Percentiles rank a stretch among this genome's conserved stretches.
phyloP scores from a whole-genome alignment of 2,329 filamentous ascomycete species.

The Stachybotrys chartarum region DNA sequence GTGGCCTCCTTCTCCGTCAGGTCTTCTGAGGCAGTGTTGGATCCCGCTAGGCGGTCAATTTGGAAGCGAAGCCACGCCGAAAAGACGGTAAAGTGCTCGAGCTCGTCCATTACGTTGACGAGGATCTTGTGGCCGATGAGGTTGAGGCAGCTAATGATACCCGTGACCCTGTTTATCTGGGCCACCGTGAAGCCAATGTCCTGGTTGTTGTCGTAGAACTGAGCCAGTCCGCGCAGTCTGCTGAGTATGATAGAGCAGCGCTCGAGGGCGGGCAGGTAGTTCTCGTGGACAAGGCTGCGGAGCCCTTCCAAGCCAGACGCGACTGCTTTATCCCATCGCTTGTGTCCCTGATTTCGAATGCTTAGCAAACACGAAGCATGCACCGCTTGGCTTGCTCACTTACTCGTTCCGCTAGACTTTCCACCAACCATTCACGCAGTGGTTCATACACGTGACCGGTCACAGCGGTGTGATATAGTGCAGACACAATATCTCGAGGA shows the following conservation, averaged over 20 bases:
- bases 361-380: conserved; percentile 8
- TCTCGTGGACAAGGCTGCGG: conserved; percentile 73
- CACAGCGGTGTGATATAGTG: conserved; percentile 75
- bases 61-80: conserved; percentile 78
- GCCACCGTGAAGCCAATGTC: conserved; percentile 59
- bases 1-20: conserved; percentile 69
- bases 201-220: conserved; percentile 62
- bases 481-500: conserved; percentile 57
- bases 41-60: conserved; percentile 68
- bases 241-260: conserved; percentile 75
- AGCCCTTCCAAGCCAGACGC: conserved; percentile 70
- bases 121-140: conserved; percentile 70
- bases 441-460: conserved; percentile 72
- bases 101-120: conserved; percentile 64
- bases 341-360: conserved; percentile 59
- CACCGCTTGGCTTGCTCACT: conserved; percentile 14
- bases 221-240: conserved; percentile 74
- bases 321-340: conserved; percentile 89
- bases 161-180: conserved; percentile 58
- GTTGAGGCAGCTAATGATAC: conserved; percentile 68
- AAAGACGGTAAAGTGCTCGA: conserved; percentile 70
- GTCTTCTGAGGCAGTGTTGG: conserved; percentile 58
- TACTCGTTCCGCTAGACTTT: conserved; percentile 73
- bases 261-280: conserved; percentile 82
- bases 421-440: conserved; percentile 81